Percentiles rank a stretch among this genome's conserved stretches.
These are phyloP conservation scores for Speleostelium caveatum DNA, from an alignment of 78 protist genomes.

Conservation along the genomic window DNA sequence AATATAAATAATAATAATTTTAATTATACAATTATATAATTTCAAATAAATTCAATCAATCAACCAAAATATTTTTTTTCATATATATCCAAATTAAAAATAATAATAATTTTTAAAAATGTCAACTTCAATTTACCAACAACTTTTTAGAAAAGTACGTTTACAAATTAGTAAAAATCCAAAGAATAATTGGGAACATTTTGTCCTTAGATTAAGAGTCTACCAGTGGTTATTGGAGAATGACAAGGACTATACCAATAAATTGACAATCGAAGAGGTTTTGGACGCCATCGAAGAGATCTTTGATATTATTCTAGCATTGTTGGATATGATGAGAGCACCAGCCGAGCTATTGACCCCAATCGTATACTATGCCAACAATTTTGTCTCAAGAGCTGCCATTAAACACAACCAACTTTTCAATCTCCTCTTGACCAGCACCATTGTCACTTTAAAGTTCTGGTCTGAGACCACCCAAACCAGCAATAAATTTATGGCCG, in stretches of 20 bases:
- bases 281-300: constrained; percentile 68
- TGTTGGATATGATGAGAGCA: constrained; percentile 59
- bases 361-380: constrained; percentile 63
- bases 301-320: constrained; percentile 45
- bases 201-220: constrained; percentile 38
- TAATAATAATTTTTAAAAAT: background rate
- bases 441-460: constrained; percentile 67
- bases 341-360: constrained; percentile 8
- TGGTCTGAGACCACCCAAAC: constrained; percentile 57
- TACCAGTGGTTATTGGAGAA: constrained; percentile 68
- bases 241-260: constrained; percentile 38
- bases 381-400: constrained; percentile 54
- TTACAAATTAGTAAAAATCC: background rate
- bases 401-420: constrained; percentile 72
- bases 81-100: background rate
- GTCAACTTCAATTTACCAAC: constrained; percentile 21
- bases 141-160: constrained; percentile 35
- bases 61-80: no score
- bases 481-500: constrained; percentile 40
- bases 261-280: constrained; percentile 16
- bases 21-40: no score
- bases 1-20: no score
- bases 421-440: constrained; percentile 47
- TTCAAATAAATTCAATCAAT: no score
- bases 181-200: constrained; percentile 59